Evolutionary conservation across 2,329 filamentous ascomycete species (phyloP), one percentile per base, ranked within the genome.

Genomic region (Microsporum audouinii): DNA sequence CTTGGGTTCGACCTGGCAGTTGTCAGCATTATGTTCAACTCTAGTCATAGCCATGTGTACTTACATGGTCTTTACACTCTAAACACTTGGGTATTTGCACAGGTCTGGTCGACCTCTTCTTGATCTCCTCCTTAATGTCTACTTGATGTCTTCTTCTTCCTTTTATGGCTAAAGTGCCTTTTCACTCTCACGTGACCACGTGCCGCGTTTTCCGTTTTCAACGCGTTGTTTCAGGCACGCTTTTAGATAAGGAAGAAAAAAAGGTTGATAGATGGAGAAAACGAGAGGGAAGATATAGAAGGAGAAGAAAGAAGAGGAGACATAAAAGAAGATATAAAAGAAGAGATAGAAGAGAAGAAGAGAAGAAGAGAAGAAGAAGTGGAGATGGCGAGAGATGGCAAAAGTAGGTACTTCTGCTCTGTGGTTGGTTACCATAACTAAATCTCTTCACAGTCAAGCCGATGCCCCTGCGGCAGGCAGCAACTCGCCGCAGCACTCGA

Each of bases 161-260:
- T 10, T n/a, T 31, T 31, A n/a, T 7, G 59, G 45, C 55, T 62
- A 39, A 65, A 65, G 63, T 60, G 64, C 60, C 38, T 61, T 61
- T 53, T 8, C 6, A 6, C 6, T 2, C 17, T 56, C 64, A 66
- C 63, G 64, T 66, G 64, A 63, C 10, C 60, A 63, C 64, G 64
- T 62, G 64, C 56, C 59, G 58, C 64, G 64, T 63, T 60, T 63
- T 63, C 59, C 56, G 27, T 51, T 38, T 29, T 3, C 34, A 36
- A 62, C 64, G 64, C 64, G 64, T 64, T 64, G 64, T 60, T 51
- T 59, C 60, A 39, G 60, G 57, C 49, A 65, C 63, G 27, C 29
- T 49, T 41, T 49, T 23, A 57, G 36, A 14, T 6, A 12, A 5
- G 10, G n/a, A 41, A 29, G 34, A 34, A 27, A 39, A n/a, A 39